Percentiles rank a stretch among this genome's conserved stretches.
phyloP scores from a whole-genome alignment of 1,139 yeast species.

The Yamadazyma epiphylla region DNA sequence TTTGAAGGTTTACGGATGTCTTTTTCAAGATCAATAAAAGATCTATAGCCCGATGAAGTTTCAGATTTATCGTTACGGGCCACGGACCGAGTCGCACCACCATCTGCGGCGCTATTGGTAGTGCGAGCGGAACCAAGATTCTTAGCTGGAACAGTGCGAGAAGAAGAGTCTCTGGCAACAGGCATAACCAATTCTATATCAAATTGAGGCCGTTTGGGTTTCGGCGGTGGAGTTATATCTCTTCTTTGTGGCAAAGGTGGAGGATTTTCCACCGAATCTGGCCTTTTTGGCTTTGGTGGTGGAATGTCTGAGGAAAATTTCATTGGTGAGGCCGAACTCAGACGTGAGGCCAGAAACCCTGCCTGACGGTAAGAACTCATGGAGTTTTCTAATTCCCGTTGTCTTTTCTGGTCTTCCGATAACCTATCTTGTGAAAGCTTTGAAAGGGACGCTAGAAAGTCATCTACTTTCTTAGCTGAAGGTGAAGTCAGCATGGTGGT shows the following conservation, averaged over 20 bases:
- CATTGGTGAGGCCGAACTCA: not conserved
- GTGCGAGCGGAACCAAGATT: too few species aligned
- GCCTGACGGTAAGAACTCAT: conserved; percentile 3
- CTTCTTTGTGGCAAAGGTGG: conserved; percentile 1
- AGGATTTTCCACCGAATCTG: not conserved
- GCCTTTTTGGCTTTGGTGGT: conserved; percentile 3
- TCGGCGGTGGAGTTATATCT: conserved; percentile 1
- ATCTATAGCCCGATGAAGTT: too few species aligned
- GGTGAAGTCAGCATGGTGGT: too few species aligned
- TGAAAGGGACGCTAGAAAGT: conserved; percentile 12
- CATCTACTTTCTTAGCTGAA: conserved; percentile 11
- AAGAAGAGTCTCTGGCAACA: conserved; percentile 1
- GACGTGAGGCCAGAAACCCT: not conserved
- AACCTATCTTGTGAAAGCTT: conserved; percentile 12
- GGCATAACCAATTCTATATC: conserved; percentile 4
- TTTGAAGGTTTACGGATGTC: conserved; percentile 7
- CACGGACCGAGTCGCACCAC: too few species aligned
- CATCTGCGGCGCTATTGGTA: too few species aligned
- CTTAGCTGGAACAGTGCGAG: too few species aligned
- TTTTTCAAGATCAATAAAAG: conserved; percentile 11
- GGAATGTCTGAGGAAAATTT: not conserved
- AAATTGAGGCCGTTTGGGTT: conserved; percentile 3
- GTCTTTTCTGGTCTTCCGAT: conserved; percentile 10
- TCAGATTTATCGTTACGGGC: too few species aligned
- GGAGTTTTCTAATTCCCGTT: conserved; percentile 9